phyloP scores from a whole-genome alignment of 768 basidiomycete genomes.

The Pisolithus albus region DNA sequence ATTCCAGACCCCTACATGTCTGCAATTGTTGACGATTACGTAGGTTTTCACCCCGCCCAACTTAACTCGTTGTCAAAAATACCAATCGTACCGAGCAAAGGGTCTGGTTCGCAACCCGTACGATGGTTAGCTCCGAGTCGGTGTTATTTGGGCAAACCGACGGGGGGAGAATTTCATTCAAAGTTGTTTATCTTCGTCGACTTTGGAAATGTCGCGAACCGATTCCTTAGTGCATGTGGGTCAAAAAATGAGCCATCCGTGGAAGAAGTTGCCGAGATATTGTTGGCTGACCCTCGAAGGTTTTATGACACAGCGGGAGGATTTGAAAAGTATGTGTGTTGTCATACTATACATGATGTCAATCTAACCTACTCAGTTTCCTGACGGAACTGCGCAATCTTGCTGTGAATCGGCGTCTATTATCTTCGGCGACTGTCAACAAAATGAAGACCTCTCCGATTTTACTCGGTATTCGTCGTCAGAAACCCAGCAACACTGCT shows the following conservation, averaged over 20 bases:
- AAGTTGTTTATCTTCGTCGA: conserved; percentile 85
- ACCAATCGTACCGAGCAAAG: conserved; percentile 61
- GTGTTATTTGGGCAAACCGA: conserved; percentile 59
- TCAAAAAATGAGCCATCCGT: conserved; percentile 83
- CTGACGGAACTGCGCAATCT: conserved; percentile 77
- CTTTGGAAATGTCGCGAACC: conserved; percentile 76
- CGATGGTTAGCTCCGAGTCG: conserved; percentile 53
- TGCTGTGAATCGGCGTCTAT: conserved; percentile 61
- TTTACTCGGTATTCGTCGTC: conserved; percentile 67
- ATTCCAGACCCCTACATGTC: background rate
- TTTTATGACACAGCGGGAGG: conserved; percentile 72
- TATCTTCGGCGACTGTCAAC: conserved; percentile 40
- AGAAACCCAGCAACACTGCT: conserved; percentile 24
- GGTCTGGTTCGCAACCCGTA: conserved; percentile 23
- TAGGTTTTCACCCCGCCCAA: conserved; percentile 56
- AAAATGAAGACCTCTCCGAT: conserved; percentile 69
- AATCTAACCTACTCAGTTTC: conserved; percentile 44
- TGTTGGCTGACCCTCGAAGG: conserved; percentile 59
- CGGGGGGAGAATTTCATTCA: conserved; percentile 58
- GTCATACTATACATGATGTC: background rate
- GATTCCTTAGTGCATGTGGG: conserved; percentile 82
- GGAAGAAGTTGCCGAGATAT: conserved; percentile 67
- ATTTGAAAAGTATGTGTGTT: conserved; percentile 48
- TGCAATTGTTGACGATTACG: conserved; percentile 1
- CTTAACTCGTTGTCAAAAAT: conserved; percentile 49